phyloP scores from a whole-genome alignment of 192 early-diverging fungal genomes.

The Mortierella antarctica region DNA sequence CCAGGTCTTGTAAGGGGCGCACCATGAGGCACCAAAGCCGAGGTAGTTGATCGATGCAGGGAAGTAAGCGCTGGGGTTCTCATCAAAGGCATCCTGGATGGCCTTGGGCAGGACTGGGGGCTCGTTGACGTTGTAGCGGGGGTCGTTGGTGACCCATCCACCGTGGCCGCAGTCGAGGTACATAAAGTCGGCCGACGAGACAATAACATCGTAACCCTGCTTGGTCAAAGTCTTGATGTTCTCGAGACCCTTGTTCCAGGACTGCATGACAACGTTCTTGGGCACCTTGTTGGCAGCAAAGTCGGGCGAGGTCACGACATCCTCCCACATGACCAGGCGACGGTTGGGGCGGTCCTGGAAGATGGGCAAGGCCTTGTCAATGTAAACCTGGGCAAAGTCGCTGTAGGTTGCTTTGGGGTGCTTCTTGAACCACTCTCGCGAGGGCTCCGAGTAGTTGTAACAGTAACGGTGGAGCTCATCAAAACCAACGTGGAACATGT shows the following conservation, averaged over 20 bases:
- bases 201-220: constrained; percentile 74
- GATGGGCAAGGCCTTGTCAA: constrained; percentile 63
- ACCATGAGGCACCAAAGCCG: constrained; percentile 72
- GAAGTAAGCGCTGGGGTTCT: constrained; percentile 28
- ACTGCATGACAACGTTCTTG: constrained; percentile 70
- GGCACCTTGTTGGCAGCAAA: constrained; percentile 59
- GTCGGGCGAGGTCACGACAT: constrained; percentile 55
- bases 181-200: constrained; percentile 67
- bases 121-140: constrained; percentile 55
- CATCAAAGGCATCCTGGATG: constrained; percentile 41
- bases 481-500: constrained; percentile 80
- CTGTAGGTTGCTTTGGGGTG: constrained; percentile 37
- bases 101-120: constrained; percentile 40
- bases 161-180: constrained; percentile 84
- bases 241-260: constrained; percentile 71
- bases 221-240: constrained; percentile 66
- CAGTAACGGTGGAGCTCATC: constrained; percentile 81
- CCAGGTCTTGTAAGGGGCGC: constrained; percentile 81
- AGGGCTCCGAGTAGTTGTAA: constrained; percentile 66
- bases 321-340: constrained; percentile 82
- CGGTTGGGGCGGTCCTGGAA: constrained; percentile 58
- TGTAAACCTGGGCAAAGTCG: constrained; percentile 62
- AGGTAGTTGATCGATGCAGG: constrained; percentile 52
- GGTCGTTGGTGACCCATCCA: constrained; percentile 74
- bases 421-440: constrained; percentile 47